Conservation (phyloP, 495 filamentous ascomycete genomes). For the Neurospora cerealis region DNA sequence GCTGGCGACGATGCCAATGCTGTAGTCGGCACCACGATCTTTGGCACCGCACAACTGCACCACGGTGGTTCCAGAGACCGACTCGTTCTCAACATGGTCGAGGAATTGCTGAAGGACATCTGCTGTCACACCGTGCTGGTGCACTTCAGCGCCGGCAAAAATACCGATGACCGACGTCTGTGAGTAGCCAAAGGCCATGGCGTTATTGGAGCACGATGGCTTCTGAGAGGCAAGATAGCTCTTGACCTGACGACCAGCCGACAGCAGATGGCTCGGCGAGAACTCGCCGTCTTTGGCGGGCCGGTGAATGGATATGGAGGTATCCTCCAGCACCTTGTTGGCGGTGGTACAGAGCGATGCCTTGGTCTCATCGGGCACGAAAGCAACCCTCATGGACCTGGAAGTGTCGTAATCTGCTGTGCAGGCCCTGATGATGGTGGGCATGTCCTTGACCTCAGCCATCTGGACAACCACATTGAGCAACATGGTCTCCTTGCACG, state of each 20-base stretch:
- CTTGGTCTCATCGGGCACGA: not conserved
- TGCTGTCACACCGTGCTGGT: conserved; percentile 4
- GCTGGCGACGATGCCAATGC: conserved; percentile 20
- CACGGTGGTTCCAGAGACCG: conserved; percentile 10
- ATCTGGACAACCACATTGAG: conserved; percentile 19
- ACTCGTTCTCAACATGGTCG: conserved; percentile 9
- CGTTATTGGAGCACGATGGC: conserved; percentile 2
- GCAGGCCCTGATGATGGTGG: conserved; percentile 17
- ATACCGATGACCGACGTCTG: conserved; percentile 3
- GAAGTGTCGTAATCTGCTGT: conserved; percentile 5
- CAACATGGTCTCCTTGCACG: conserved; percentile 18
- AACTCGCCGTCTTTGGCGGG: not conserved
- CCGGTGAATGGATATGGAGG: not conserved
- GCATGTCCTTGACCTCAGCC: conserved; percentile 13
- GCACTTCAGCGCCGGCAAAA: conserved; percentile 1
- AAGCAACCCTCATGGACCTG: not conserved
- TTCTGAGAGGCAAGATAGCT: not conserved
- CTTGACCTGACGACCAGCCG: not conserved
- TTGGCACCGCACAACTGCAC: conserved; percentile 22
- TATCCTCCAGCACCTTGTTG: not conserved
- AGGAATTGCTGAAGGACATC: not conserved
- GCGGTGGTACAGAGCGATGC: not conserved
- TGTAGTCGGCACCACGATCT: conserved; percentile 10
- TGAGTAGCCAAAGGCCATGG: conserved; percentile 1
- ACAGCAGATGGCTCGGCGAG: not conserved